Conservation (phyloP, 768 basidiomycete species). For the Phylloporus rhodoxanthus region DNA sequence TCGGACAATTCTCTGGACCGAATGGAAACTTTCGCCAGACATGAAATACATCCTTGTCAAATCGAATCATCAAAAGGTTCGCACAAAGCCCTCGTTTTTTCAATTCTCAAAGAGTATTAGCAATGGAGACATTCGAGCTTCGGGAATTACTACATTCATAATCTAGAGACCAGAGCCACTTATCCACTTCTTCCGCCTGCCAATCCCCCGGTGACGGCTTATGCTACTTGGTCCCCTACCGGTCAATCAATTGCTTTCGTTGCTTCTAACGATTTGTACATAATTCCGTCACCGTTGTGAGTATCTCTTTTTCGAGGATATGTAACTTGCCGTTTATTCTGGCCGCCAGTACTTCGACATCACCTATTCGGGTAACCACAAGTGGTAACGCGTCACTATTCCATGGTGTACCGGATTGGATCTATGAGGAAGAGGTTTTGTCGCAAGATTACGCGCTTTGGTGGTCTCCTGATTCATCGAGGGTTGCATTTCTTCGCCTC, state of each 20-base stretch:
- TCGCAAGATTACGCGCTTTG: conserved; percentile 68
- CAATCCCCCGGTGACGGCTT: conserved; percentile 65
- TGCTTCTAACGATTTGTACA: conserved; percentile 79
- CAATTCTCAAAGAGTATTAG: conserved; percentile 33
- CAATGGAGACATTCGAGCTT: conserved; percentile 94
- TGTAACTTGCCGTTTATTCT: conserved; percentile 2
- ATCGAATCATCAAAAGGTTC: conserved; percentile 66
- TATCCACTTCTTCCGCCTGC: conserved; percentile 65
- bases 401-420: conserved; percentile 96
- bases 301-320: conserved; percentile 18
- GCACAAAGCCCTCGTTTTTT: conserved; percentile 2
- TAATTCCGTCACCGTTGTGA: conserved; percentile 63
- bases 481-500: conserved; percentile 76
- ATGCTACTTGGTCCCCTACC: conserved; percentile 85
- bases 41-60: conserved; percentile 86
- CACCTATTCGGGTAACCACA: conserved; percentile 69
- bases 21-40: conserved; percentile 86
- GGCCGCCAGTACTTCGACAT: conserved; percentile 29
- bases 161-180: conserved; percentile 61
- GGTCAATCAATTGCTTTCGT: conserved; percentile 83
- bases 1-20: conserved; percentile 40
- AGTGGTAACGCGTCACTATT: conserved; percentile 82
- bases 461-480: conserved; percentile 69
- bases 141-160: conserved; percentile 92
- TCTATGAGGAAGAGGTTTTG: conserved; percentile 92